Conservation (phyloP, 2,329 filamentous ascomycete genomes). For the Cordyceps fumosorosea region DNA sequence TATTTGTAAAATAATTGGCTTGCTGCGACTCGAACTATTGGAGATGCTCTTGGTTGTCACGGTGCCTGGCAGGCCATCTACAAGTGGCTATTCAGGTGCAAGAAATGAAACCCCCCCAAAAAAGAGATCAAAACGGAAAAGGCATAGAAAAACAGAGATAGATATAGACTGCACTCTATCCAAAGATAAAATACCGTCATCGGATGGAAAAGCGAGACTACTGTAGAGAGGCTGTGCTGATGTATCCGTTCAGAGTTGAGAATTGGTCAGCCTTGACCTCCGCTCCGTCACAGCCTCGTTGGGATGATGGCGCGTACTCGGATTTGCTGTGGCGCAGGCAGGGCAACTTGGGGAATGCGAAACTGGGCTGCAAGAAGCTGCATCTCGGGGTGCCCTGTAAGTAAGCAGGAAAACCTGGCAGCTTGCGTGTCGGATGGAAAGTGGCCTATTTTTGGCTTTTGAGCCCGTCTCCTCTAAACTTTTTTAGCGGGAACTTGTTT, state of each 20-base stretch:
- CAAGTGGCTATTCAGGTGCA: neutral
- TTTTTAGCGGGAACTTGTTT: neutral
- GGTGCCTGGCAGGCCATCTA: neutral
- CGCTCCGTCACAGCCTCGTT: neutral
- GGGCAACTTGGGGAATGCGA: neutral
- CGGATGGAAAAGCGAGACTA: neutral
- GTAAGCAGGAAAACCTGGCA: neutral
- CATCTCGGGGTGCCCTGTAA: neutral
- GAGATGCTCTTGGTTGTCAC: neutral
- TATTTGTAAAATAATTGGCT: neutral
- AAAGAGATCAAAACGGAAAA: neutral
- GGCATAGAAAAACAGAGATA: neutral
- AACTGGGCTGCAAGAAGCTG: neutral
- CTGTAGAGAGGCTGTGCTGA: neutral
- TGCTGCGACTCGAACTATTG: too few relatives aligned
- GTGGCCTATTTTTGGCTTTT: conserved; percentile 1
- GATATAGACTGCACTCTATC: too few relatives aligned
- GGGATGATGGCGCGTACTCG: conserved; percentile 1
- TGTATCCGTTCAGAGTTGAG: too few relatives aligned
- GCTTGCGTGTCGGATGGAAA: neutral
- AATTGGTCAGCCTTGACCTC: neutral
- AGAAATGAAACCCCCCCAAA: neutral
- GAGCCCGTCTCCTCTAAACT: neutral
- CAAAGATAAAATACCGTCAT: too few relatives aligned
- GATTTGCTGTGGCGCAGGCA: neutral